Conservation (phyloP, 345 rosid genomes). For the Lepidium didymum region DNA sequence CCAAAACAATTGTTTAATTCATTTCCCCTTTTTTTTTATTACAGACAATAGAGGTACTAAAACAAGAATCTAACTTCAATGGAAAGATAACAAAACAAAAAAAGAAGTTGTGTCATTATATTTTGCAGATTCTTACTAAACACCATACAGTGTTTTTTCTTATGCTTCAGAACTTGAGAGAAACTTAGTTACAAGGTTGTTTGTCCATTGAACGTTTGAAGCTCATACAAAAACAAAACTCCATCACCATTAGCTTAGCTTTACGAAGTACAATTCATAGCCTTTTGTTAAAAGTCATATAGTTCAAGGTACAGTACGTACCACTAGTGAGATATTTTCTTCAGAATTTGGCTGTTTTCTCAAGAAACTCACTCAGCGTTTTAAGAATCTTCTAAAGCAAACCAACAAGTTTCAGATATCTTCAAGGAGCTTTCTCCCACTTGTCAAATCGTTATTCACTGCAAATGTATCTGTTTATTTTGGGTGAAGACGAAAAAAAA, state of each 20-base stretch:
- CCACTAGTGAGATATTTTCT: too few relatives aligned
- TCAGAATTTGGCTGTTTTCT: too few relatives aligned
- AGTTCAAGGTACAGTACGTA: background rate
- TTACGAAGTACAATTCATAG: background rate
- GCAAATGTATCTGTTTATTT: too few relatives aligned
- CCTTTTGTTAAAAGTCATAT: background rate
- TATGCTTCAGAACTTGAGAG: background rate
- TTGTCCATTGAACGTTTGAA: background rate
- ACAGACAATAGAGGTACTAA: background rate
- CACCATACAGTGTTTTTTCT: background rate
- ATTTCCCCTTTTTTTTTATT: background rate
- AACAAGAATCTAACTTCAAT: background rate
- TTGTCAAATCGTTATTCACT: too few relatives aligned
- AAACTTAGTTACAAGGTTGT: background rate
- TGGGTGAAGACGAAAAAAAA: background rate
- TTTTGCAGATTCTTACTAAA: background rate
- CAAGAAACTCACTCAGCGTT: too few relatives aligned
- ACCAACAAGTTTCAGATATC: too few relatives aligned
- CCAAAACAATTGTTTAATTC: conserved; percentile 9
- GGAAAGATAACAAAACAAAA: background rate
- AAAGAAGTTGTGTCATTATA: background rate
- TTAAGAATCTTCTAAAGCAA: too few relatives aligned
- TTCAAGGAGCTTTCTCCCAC: too few relatives aligned
- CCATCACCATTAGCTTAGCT: background rate
- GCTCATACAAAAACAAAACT: background rate